Evolutionary conservation across 495 filamentous ascomycete genomes (phyloP).

Genomic region (Oidiodendron maius): DNA sequence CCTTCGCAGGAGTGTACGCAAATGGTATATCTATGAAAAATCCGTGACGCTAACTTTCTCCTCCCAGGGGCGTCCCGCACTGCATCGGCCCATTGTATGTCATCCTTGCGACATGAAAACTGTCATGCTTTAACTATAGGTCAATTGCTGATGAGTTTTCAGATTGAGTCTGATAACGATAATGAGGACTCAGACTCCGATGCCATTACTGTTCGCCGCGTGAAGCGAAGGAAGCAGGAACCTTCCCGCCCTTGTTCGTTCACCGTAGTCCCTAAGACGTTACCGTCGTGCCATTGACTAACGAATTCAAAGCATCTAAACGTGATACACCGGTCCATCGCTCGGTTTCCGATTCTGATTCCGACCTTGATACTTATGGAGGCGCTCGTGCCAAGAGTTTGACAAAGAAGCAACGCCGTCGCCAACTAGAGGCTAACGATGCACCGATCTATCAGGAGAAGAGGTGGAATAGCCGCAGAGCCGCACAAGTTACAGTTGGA

Average conservation of each 20-base stretch:
- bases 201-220: constrained; percentile 39
- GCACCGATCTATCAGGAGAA: constrained; percentile 63
- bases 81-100: constrained; percentile 46
- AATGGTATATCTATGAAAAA: constrained; percentile 38
- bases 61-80: constrained; percentile 41
- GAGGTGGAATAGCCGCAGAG: constrained; percentile 85
- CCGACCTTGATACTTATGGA: constrained; percentile 70
- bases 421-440: constrained; percentile 48
- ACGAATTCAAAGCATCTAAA: constrained; percentile 51
- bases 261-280: constrained; percentile 9
- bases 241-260: constrained; percentile 42
- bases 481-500: constrained; percentile 79
- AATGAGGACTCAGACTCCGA: constrained; percentile 68
- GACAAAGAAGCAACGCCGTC: constrained; percentile 68
- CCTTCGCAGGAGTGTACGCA: constrained; percentile 78
- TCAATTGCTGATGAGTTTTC: constrained; percentile 11
- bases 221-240: constrained; percentile 44
- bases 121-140: background rate
- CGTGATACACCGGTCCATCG: constrained; percentile 51
- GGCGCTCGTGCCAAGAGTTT: constrained; percentile 58
- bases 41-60: background rate
- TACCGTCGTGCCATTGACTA: constrained; percentile 6
- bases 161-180: constrained; percentile 25
- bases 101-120: background rate
- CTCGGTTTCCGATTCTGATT: constrained; percentile 54